Percentiles rank a stretch among this genome's conserved stretches.
Conservation (phyloP, 257 asterid species). For the Haberlea rhodopensis region DNA sequence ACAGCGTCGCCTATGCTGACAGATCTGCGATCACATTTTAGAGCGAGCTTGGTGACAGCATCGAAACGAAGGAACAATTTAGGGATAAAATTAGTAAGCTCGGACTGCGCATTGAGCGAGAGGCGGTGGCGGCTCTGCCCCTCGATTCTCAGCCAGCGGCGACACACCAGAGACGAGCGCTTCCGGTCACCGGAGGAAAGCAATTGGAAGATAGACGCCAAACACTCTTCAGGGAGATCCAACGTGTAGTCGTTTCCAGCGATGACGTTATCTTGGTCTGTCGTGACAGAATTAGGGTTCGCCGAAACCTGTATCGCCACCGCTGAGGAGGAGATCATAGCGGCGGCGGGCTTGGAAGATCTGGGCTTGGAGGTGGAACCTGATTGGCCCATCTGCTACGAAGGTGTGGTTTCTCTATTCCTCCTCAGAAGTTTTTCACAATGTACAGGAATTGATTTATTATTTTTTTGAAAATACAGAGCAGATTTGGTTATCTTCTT, state of each 20-base stretch:
- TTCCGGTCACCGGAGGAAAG: conserved; percentile 76
- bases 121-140: conserved; percentile 92
- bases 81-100: conserved; percentile 40
- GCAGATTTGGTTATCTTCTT: neutral
- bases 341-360: neutral
- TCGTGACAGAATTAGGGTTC: neutral
- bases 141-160: conserved; percentile 76
- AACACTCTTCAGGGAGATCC: conserved; percentile 73
- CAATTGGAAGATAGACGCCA: conserved; percentile 61
- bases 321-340: neutral
- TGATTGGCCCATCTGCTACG: neutral
- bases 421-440: neutral
- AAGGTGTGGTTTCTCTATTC: neutral
- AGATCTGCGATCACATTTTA: conserved; percentile 93
- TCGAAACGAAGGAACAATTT: conserved; percentile 67
- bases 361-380: neutral
- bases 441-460: neutral
- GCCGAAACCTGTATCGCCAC: neutral
- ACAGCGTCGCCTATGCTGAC: conserved; percentile 65
- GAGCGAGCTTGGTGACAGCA: conserved; percentile 72
- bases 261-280: neutral
- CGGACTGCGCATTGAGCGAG: conserved; percentile 65
- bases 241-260: conserved; percentile 36
- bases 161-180: conserved; percentile 66
- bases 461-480: neutral